Base-by-base conservation (phyloP, 2,329 filamentous ascomycete genomes). In the Lasiodiplodia citricola region DNA sequence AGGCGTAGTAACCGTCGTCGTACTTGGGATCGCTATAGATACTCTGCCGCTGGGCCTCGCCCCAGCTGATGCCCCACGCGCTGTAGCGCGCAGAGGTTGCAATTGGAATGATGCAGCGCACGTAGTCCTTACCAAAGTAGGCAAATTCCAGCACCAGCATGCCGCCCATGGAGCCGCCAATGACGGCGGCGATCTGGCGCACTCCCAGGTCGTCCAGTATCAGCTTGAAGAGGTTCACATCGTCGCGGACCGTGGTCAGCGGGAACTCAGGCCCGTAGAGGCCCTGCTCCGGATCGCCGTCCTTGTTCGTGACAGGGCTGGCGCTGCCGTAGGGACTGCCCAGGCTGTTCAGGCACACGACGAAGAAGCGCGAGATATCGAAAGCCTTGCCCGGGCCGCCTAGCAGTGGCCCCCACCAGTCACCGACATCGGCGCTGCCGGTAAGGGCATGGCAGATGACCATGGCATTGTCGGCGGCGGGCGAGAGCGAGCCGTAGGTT, bases 1-100 rank as follows among this genome's bases (percentile, higher is more conserved):
- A 96, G 1, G 89, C 76, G 78, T 98, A 99, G 82, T 97, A 98
- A 55, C 96, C 96, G 76, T 98, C 94, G 71, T 97, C 94, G 80
- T 99, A 99, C 83, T 97, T 98, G 38, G 96, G 96, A 78, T 99
- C 96, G 50, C 93, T 94, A 82, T 98, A 99, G 78, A 99, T 98
- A 85, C 92, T 94, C 81, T 96, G 92, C 64, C 93, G 87, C 79
- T 96, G 93, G 3, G 92, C 92, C 78, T 96, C 93, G 52, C 92
- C 92, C 93, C 93, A 96, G 80, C 91, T 94, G 75, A 96, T 96
- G 28, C 93, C 91, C 93, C 93, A 96, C 5, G 93, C 93, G 75
- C 92, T 95, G 80, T 96, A 93, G 52, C 91, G 86, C 73, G 91
- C 92, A 8, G 92, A 95, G 6, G 93, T 96, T 25, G 93, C 93